Evolutionary conservation across 257 asterid species (phyloP), one percentile per base, ranked within the genome.

Genomic region (Perilla frutescens): DNA sequence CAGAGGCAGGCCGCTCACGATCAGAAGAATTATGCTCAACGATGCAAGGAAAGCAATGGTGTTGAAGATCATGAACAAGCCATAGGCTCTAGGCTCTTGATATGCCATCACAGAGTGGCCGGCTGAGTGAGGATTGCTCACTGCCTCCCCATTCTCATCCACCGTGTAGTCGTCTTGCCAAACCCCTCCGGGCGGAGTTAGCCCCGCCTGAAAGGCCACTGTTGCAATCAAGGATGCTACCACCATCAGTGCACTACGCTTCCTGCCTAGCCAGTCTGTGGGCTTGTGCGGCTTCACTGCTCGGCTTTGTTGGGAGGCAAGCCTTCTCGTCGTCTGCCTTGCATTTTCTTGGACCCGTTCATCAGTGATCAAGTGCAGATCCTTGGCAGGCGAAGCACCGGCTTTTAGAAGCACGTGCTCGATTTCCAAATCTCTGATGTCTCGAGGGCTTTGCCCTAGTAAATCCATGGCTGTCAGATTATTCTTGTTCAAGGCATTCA

Each of bases 121-220:
- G 6, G 57, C 78, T 0, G 71, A 13, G 63, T 82, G 86, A 62
- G 81, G 81, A 11, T 71, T 8, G 41, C 57, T 72, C 1, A 76
- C 81, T 0, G 69, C 68, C 7, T 76, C 64, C 44, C 81, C 81
- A 6, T 71, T 71, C 2, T 71, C 62, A 53, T 76, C 84, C 39
- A 53, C 59, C 1, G 15, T 53, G 60, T 59, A 75, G 53, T 82
- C 81, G 3, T 78, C 81, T 14, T 82, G 79, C 83, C 86, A 82
- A 9, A 74, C 56, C 7, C 81, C 82, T 0, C 85, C 82, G 0
- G 82, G 80, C 14, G 82, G 85, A 59, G 82, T 73, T 43, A 73
- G 75, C 12, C 85, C 82, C 5, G 85, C 82, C 62, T 81, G 82
- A 62, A 81, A 77, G 51, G 85, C 85, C 53, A 81, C 77, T 0